A percentile compares a stretch with the other conserved stretches of the same genome.
phyloP scores from a whole-genome alignment of 805 yeast genomes.

The Teunomyces aglyptinius region DNA sequence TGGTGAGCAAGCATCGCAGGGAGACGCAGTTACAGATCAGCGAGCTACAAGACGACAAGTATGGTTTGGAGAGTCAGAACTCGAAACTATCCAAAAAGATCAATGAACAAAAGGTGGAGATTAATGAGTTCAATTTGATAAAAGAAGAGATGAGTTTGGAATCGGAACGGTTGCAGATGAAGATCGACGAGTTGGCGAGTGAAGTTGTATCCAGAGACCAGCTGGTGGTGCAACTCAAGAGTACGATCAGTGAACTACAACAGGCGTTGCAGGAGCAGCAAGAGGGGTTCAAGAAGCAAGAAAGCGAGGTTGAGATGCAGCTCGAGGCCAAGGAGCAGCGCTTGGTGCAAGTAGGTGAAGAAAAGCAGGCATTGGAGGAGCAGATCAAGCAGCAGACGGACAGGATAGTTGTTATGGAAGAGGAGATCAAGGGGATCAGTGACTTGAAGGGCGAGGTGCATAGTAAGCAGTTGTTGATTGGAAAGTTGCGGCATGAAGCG shows the following conservation, averaged over 20 bases:
- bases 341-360: constrained; percentile 7
- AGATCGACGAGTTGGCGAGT: constrained; percentile 42
- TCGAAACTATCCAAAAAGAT: constrained; percentile 38
- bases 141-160: constrained; percentile 39
- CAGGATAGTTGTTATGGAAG: constrained; percentile 11
- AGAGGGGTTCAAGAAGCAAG: not conserved
- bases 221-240: not conserved
- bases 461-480: constrained; percentile 70
- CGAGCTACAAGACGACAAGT: constrained; percentile 35
- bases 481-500: constrained; percentile 92
- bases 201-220: constrained; percentile 13
- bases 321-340: constrained; percentile 13
- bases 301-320: constrained; percentile 2
- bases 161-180: constrained; percentile 38
- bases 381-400: constrained; percentile 18
- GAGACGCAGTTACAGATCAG: constrained; percentile 36
- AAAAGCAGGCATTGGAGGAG: constrained; percentile 23
- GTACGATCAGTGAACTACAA: not conserved
- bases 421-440: constrained; percentile 37
- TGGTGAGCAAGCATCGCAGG: constrained; percentile 37
- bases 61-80: constrained; percentile 38
- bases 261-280: not conserved
- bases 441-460: constrained; percentile 54
- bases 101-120: constrained; percentile 39
- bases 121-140: constrained; percentile 40